Evolutionary conservation across 2,329 filamentous ascomycete genomes (phyloP).

Genomic region (Colletotrichum sp.): DNA sequence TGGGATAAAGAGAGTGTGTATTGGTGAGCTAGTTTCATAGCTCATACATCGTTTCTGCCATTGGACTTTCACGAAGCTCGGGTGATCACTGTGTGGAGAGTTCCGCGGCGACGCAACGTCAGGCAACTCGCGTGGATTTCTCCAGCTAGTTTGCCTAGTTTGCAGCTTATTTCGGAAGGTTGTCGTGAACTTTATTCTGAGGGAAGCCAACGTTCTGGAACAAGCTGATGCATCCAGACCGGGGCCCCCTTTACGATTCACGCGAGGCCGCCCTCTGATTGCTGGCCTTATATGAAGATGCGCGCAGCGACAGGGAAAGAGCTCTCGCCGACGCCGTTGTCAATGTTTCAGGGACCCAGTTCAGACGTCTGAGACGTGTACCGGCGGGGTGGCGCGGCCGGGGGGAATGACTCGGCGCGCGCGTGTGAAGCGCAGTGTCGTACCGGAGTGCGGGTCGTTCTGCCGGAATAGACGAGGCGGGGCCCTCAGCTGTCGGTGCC

Average conservation of each 20-base stretch:
- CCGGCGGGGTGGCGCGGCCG: not conserved
- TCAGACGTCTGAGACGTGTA: conserved; percentile 5
- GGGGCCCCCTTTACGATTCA: not conserved
- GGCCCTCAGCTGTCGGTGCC: not conserved
- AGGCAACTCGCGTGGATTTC: not conserved
- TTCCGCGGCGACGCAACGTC: not conserved
- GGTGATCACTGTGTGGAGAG: not conserved
- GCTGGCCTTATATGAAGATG: not conserved
- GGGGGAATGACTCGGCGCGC: not conserved
- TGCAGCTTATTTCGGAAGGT: not conserved
- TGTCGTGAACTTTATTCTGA: not conserved
- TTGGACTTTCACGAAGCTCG: not conserved
- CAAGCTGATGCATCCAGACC: not conserved
- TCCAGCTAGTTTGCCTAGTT: not conserved
- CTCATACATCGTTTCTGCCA: not conserved
- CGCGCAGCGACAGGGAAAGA: not conserved
- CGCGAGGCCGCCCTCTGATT: not conserved
- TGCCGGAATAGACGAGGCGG: not conserved
- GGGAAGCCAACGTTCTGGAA: not conserved
- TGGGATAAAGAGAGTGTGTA: not conserved
- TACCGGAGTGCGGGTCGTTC: not conserved
- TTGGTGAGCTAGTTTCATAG: not conserved
- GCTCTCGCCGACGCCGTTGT: not conserved
- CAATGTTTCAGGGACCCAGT: not conserved
- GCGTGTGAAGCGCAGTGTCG: not conserved